Evolutionary conservation across 2,329 filamentous ascomycete genomes (phyloP).

Genomic region (Aureobasidium uvarum): DNA sequence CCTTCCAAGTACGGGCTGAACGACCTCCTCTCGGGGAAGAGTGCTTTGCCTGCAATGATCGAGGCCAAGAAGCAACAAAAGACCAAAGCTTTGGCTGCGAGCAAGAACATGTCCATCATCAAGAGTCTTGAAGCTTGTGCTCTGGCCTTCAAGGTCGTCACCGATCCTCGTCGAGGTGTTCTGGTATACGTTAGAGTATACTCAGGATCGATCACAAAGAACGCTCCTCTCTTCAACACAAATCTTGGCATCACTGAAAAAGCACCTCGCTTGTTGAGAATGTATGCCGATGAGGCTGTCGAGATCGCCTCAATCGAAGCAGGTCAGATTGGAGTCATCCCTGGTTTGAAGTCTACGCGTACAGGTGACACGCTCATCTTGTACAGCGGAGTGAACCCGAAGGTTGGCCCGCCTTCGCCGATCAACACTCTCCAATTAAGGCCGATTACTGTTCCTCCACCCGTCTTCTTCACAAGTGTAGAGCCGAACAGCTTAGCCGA

Average conservation of each 20-base stretch:
- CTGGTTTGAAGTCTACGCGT: constrained; percentile 83
- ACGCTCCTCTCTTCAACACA: constrained; percentile 80
- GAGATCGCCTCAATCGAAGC: constrained; percentile 77
- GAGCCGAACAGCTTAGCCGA: constrained; percentile 76
- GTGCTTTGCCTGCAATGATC: constrained; percentile 30
- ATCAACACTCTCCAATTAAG: constrained; percentile 76
- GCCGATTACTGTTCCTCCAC: constrained; percentile 84
- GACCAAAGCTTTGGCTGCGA: constrained; percentile 27
- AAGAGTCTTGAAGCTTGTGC: constrained; percentile 67
- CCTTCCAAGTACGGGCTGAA: constrained; percentile 54
- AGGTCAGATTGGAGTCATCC: constrained; percentile 91
- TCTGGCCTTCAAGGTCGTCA: constrained; percentile 87
- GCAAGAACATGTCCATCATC: constrained; percentile 40
- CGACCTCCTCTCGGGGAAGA: constrained; percentile 43
- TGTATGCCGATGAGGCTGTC: constrained; percentile 83
- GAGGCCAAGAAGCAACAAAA: constrained; percentile 28
- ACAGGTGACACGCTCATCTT: constrained; percentile 90
- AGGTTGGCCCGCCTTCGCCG: constrained; percentile 63
- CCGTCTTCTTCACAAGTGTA: constrained; percentile 94
- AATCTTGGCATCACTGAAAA: constrained; percentile 76
- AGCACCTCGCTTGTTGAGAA: constrained; percentile 77
- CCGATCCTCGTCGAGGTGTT: constrained; percentile 80
- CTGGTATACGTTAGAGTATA: constrained; percentile 93
- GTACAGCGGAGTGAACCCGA: constrained; percentile 61
- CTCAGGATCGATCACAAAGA: constrained; percentile 73